Conservation (phyloP, 306 rosid genomes). For the Elaeagnus macrophylla region DNA sequence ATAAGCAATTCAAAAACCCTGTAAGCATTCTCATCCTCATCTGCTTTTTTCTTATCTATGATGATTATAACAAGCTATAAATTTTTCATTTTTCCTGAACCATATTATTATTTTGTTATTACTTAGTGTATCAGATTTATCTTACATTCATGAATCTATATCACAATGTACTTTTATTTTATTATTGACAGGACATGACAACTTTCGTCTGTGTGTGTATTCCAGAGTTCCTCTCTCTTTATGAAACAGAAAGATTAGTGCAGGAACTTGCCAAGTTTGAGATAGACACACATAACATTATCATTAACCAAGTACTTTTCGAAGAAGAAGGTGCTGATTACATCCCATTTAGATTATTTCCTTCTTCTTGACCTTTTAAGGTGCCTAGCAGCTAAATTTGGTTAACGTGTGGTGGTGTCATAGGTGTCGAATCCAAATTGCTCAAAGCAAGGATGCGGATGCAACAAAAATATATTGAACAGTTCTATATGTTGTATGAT, state of each 20-base stretch:
- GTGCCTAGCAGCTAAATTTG: not conserved
- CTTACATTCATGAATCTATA: not conserved
- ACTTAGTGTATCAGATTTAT: too few relatives aligned
- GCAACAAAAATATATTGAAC: slow-evolving; percentile 90
- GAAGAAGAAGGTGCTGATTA: slow-evolving; percentile 66
- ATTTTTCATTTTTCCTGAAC: too few relatives aligned
- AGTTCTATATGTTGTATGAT: slow-evolving; percentile 92
- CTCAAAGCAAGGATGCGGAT: slow-evolving; percentile 96
- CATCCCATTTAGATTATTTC: slow-evolving; percentile 1
- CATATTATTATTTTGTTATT: too few relatives aligned
- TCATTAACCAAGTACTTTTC: slow-evolving; percentile 86
- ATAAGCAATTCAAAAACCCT: slow-evolving; percentile 88
- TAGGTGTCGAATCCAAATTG: slow-evolving; percentile 80
- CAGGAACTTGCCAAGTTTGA: slow-evolving; percentile 93
- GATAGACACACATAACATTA: slow-evolving; percentile 95
- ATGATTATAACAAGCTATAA: too few relatives aligned
- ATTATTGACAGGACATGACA: slow-evolving; percentile 78
- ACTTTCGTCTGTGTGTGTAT: slow-evolving; percentile 95
- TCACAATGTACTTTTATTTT: slow-evolving; percentile 18
- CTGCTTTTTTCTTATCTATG: not conserved
- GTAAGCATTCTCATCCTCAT: slow-evolving; percentile 34
- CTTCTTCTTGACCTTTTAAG: not conserved
- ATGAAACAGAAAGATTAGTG: slow-evolving; percentile 95
- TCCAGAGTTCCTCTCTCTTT: slow-evolving; percentile 94
- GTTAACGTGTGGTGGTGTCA: slow-evolving; percentile 8